Conservation (phyloP, 306 rosid species). For the Gastrolobium bilobum region DNA sequence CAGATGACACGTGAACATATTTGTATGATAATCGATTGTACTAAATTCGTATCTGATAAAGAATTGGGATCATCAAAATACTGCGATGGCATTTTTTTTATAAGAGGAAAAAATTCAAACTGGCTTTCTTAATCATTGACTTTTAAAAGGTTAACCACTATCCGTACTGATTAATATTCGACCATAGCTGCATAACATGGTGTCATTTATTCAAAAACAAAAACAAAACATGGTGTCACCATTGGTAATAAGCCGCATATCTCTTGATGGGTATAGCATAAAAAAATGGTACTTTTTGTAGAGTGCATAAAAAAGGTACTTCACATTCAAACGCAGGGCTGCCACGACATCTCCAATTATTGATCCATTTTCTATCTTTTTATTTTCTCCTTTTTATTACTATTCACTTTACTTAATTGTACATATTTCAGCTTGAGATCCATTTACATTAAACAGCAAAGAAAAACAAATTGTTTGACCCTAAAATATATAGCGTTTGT, state of each 20-base stretch:
- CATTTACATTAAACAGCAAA: conserved; percentile 6
- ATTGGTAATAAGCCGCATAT: background rate
- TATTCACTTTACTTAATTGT: background rate
- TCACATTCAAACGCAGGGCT: background rate
- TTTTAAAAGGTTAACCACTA: background rate
- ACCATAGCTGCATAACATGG: background rate
- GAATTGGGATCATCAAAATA: too few species aligned
- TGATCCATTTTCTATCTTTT: background rate
- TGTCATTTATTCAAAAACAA: background rate
- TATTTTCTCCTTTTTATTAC: background rate
- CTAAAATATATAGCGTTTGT: too few species aligned
- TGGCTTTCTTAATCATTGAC: background rate
- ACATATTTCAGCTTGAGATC: background rate
- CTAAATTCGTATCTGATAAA: too few species aligned
- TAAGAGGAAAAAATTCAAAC: background rate
- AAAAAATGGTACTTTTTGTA: background rate
- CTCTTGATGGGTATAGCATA: background rate
- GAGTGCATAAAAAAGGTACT: background rate
- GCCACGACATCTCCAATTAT: background rate
- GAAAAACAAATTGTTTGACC: background rate
- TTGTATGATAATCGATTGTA: too few species aligned
- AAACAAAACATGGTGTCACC: background rate
- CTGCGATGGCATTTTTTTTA: too few species aligned
- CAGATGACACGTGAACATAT: too few species aligned
- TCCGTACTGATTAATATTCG: background rate